These are phyloP conservation scores for Boehmeria nivea DNA, from an alignment of 306 rosid genomes.

Conservation along the genomic window DNA sequence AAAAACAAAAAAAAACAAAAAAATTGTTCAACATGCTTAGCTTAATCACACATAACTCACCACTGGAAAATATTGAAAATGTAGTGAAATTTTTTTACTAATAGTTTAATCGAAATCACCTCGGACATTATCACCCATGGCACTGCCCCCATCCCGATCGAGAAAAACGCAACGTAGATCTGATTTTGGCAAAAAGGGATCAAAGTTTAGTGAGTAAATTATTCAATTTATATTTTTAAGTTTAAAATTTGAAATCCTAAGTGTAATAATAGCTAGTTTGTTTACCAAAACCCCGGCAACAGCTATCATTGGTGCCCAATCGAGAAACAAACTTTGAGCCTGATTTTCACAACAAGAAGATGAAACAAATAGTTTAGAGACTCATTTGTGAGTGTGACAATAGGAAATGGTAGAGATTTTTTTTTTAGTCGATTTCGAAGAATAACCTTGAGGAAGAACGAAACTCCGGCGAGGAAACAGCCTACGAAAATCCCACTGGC, in stretches of 20 bases:
- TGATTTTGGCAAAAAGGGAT: slow-evolving; percentile 21
- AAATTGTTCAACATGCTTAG: too few relatives aligned
- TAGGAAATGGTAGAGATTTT: neutral
- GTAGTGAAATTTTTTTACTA: too few relatives aligned
- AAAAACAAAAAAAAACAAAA: neutral
- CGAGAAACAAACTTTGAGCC: slow-evolving; percentile 22
- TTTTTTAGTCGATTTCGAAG: neutral
- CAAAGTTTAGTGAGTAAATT: neutral
- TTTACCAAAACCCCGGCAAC: slow-evolving; percentile 37
- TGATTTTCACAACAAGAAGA: slow-evolving; percentile 7
- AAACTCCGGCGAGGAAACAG: slow-evolving; percentile 40
- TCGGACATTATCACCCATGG: slow-evolving; percentile 96
- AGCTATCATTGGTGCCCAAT: slow-evolving; percentile 30
- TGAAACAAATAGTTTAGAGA: neutral
- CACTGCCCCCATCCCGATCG: slow-evolving; percentile 76
- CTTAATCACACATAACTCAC: too few relatives aligned
- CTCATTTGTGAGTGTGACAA: neutral
- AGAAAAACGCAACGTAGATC: slow-evolving; percentile 60
- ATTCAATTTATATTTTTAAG: neutral
- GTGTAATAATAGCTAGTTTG: neutral
- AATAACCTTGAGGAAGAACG: slow-evolving; percentile 40
- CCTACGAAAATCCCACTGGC: slow-evolving; percentile 49
- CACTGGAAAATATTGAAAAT: too few relatives aligned
- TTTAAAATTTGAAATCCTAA: slow-evolving; percentile 4
- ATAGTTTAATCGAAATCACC: too few relatives aligned